These are phyloP conservation scores for Alternaria sp. DNA, from an alignment of 2,329 filamentous ascomycete species.

Conservation along the genomic window DNA sequence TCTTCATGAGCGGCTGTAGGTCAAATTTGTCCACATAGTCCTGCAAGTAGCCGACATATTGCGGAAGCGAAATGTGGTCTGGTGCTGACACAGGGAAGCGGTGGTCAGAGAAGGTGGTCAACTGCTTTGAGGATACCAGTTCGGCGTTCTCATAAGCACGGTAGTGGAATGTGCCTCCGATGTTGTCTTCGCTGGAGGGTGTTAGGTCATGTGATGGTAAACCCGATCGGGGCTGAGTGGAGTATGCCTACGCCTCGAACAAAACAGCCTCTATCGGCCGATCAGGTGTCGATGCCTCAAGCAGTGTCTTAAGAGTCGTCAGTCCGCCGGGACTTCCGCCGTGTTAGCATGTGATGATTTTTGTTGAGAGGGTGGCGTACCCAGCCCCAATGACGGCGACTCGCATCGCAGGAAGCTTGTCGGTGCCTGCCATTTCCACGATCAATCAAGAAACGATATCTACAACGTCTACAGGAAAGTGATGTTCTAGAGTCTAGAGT, in stretches of 20 bases:
- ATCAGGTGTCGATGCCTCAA: constrained; percentile 38
- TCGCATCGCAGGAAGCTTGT: constrained; percentile 27
- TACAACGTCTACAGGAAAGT: too few relatives aligned
- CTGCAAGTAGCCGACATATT: constrained; percentile 41
- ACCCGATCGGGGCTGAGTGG: neutral
- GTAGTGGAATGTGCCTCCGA: constrained; percentile 58
- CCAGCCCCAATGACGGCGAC: constrained; percentile 39
- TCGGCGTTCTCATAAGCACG: constrained; percentile 59
- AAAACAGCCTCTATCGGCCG: constrained; percentile 51
- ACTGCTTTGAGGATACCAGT: constrained; percentile 59
- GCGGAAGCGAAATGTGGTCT: constrained; percentile 40
- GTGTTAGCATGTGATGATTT: constrained; percentile 2
- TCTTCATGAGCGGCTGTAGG: constrained; percentile 31
- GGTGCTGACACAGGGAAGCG: constrained; percentile 51
- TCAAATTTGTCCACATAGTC: constrained; percentile 37
- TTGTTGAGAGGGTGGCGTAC: constrained; percentile 14
- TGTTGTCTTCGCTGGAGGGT: constrained; percentile 39
- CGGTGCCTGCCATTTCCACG: constrained; percentile 12
- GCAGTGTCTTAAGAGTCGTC: constrained; percentile 37
- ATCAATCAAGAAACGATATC: neutral
- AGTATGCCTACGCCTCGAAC: constrained; percentile 49
- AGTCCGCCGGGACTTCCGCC: constrained; percentile 32
- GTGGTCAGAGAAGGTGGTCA: constrained; percentile 60
- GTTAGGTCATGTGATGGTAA: constrained; percentile 12
- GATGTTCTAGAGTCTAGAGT: neutral